Conservation (phyloP, 768 basidiomycete species). For the Neoboletus brunneissimus region DNA sequence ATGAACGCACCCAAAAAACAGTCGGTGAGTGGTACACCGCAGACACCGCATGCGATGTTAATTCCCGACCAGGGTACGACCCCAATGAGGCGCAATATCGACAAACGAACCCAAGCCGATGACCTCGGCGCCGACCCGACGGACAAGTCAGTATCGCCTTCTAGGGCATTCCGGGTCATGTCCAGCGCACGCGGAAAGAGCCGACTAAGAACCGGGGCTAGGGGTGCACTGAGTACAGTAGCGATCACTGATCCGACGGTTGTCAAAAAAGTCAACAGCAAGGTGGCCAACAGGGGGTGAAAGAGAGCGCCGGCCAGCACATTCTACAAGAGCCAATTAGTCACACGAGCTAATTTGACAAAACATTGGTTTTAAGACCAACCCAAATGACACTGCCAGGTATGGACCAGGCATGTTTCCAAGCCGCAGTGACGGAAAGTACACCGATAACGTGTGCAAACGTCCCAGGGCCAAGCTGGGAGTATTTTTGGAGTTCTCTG, state of each 20-base stretch:
- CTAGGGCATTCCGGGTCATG: slow-evolving; percentile 78
- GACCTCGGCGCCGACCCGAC: slow-evolving; percentile 36
- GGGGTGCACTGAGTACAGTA: slow-evolving; percentile 74
- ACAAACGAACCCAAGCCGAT: slow-evolving; percentile 77
- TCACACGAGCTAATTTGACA: slow-evolving; percentile 8
- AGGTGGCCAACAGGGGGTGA: slow-evolving; percentile 75
- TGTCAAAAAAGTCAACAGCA: slow-evolving; percentile 80
- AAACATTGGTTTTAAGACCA: slow-evolving; percentile 24
- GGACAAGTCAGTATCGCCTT: slow-evolving; percentile 55
- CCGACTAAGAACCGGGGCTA: slow-evolving; percentile 78
- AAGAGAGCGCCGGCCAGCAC: slow-evolving; percentile 87
- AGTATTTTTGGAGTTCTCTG: slow-evolving; percentile 72
- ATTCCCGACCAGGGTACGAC: slow-evolving; percentile 97
- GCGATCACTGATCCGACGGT: slow-evolving; percentile 83
- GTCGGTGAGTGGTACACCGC: slow-evolving; percentile 71
- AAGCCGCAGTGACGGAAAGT: slow-evolving; percentile 78
- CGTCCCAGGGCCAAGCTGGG: slow-evolving; percentile 62
- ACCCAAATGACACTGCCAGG: slow-evolving; percentile 94
- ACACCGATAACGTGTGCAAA: slow-evolving; percentile 79
- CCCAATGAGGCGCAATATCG: slow-evolving; percentile 85
- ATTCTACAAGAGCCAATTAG: slow-evolving; percentile 53
- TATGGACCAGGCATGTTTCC: slow-evolving; percentile 98
- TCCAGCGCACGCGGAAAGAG: slow-evolving; percentile 83
- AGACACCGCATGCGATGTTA: slow-evolving; percentile 94
- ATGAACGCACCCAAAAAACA: slow-evolving; percentile 83